Evolutionary conservation across 805 yeast species (phyloP), one percentile per base, ranked within the genome.

Genomic region (Kodamaea restingae): DNA sequence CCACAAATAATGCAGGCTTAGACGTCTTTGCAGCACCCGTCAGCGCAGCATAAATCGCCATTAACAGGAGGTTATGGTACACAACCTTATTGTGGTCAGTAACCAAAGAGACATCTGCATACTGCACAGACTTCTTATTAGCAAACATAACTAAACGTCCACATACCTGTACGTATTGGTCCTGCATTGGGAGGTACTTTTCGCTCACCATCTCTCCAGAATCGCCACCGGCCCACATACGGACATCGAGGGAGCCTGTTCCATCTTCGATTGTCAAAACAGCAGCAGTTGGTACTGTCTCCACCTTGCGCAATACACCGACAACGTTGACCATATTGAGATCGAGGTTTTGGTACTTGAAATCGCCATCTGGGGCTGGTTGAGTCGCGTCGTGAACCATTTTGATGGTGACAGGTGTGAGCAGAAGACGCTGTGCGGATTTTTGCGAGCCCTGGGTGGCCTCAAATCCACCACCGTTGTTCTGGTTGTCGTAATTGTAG

Each of bases 261-360:
- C 93, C 91, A 56, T 84, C 95, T 52, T 84, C 93, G n/a, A 84
- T 53, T 14, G 80, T 77, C 32, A 82, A 55, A 15, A 63, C 61
- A 20, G 81, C 61, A 9, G 33, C 24, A 11, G 36, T 26, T 4
- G 34, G 37, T 1, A 31, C 34, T 15, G 34, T 35, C 12, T 38
- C 41, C n/a, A 38, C 36, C 18, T 35, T 35, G 32, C 30, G 36
- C 34, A 38, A 38, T 15, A 84, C 78, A 1, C 88, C 95, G 6
- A 81, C 76, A 50, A 84, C 59, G 18, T 80, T 71, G 9, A 84
- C 82, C 55, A 77, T 72, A 48, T 73, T 76, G 38, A 84, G 60
- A 40, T 80, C 82, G 29, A 82, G 73, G 32, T 78, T 78, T 50
- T 78, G 71, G 24, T 78, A 61, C 20, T 63, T 67, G 56, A 74